phyloP scores from a whole-genome alignment of 2,329 filamentous ascomycete species.

The Fusarium sp. region DNA sequence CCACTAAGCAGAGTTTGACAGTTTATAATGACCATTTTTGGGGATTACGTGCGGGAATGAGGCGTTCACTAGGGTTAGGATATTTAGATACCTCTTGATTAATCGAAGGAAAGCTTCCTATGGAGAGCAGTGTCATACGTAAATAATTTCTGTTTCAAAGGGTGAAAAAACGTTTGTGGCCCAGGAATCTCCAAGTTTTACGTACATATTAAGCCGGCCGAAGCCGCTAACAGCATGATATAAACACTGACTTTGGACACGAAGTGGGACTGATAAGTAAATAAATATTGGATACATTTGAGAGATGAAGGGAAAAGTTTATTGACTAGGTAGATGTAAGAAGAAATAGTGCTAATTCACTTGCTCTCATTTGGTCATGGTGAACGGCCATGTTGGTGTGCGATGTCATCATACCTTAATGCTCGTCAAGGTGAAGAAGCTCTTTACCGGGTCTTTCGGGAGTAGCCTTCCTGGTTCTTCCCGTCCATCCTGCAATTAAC shows the following conservation, averaged over 20 bases:
- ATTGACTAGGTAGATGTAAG: background rate
- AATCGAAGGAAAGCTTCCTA: background rate
- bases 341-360: background rate
- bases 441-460: background rate
- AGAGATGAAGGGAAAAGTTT: background rate
- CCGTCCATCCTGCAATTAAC: background rate
- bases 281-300: background rate
- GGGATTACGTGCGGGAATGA: background rate
- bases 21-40: background rate
- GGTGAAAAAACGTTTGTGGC: background rate
- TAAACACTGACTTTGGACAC: background rate
- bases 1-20: background rate
- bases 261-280: background rate
- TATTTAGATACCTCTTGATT: background rate
- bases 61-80: background rate
- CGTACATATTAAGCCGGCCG: constrained; percentile 4
- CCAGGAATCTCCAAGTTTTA: background rate
- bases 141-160: background rate
- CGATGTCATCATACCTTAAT: background rate
- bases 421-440: background rate
- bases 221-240: background rate
- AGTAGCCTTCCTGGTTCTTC: background rate
- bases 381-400: background rate
- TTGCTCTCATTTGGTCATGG: background rate
- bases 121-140: background rate